Evolutionary conservation across 2,329 filamentous ascomycete species (phyloP).

Genomic region (Penicillium sp.): DNA sequence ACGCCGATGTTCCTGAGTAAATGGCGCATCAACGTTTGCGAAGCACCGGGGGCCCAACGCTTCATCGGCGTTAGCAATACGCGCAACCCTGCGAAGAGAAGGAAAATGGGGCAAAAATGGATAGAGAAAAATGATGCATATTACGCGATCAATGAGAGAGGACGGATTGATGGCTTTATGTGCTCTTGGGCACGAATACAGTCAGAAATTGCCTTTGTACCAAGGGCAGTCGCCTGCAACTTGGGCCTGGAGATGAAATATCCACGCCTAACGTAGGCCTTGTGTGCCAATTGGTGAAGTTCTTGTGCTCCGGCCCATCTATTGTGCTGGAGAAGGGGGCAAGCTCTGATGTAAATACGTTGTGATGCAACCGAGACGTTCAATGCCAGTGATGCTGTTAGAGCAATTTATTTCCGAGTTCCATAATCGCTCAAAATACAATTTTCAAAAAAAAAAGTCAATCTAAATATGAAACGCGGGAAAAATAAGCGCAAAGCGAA

Average conservation of each 20-base stretch:
- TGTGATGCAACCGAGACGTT: constrained; percentile 26
- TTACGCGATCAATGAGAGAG: constrained; percentile 24
- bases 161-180: constrained; percentile 20
- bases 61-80: constrained; percentile 16
- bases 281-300: constrained; percentile 16
- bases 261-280: constrained; percentile 13
- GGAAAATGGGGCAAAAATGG: constrained; percentile 17
- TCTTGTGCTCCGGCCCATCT: constrained; percentile 11
- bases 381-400: constrained; percentile 27
- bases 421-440: not conserved
- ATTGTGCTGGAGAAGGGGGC: constrained; percentile 15
- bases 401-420: constrained; percentile 2
- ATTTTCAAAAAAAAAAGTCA: too few relatives aligned
- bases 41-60: constrained; percentile 14
- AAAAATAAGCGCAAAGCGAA: not conserved
- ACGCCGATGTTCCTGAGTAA: constrained; percentile 71
- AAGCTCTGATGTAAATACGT: constrained; percentile 39
- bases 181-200: constrained; percentile 20
- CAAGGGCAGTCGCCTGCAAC: constrained; percentile 20
- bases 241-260: constrained; percentile 17
- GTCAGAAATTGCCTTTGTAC: constrained; percentile 19
- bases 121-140: constrained; percentile 24
- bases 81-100: constrained; percentile 13
- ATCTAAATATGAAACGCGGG: not conserved
- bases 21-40: constrained; percentile 4